These are phyloP conservation scores for Phytophthora agathidicida DNA, from an alignment of 352 stramenopile species.

Conservation along the genomic window DNA sequence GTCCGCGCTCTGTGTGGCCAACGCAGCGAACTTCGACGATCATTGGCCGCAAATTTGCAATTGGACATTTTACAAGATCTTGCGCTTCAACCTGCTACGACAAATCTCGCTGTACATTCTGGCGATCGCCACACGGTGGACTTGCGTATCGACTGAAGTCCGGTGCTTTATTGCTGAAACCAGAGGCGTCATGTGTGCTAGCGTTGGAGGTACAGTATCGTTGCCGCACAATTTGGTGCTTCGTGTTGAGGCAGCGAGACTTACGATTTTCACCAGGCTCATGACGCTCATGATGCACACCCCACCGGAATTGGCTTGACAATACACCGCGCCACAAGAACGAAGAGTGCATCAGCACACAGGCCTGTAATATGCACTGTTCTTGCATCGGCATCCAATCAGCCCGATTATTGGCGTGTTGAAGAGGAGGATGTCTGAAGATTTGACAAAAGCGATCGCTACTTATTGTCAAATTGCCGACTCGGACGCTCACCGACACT, in stretches of 20 bases:
- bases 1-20: slow-evolving; percentile 13
- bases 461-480: no score
- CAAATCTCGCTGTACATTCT: slow-evolving; percentile 22
- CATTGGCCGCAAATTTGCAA: slow-evolving; percentile 3
- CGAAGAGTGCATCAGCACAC: neutral
- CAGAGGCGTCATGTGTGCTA: neutral
- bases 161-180: slow-evolving; percentile 16
- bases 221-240: neutral
- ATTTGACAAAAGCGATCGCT: slow-evolving; percentile 11
- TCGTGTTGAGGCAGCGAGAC: neutral
- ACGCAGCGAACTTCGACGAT: slow-evolving; percentile 5
- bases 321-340: slow-evolving; percentile 8
- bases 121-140: slow-evolving; percentile 10
- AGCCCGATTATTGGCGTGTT: slow-evolving; percentile 25
- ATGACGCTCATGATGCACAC: neutral
- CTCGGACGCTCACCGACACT: no score
- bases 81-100: slow-evolving; percentile 37
- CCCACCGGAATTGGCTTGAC: slow-evolving; percentile 18
- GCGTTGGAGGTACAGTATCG: neutral
- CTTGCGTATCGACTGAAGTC: slow-evolving; percentile 33
- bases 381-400: slow-evolving; percentile 37
- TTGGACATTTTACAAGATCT: slow-evolving; percentile 11
- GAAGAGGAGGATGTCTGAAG: neutral
- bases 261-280: neutral
- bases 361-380: slow-evolving; percentile 4